Percentiles rank a stretch among this genome's conserved stretches.
Conservation (phyloP, 257 asterid species). For the Jacaranda copaia region DNA sequence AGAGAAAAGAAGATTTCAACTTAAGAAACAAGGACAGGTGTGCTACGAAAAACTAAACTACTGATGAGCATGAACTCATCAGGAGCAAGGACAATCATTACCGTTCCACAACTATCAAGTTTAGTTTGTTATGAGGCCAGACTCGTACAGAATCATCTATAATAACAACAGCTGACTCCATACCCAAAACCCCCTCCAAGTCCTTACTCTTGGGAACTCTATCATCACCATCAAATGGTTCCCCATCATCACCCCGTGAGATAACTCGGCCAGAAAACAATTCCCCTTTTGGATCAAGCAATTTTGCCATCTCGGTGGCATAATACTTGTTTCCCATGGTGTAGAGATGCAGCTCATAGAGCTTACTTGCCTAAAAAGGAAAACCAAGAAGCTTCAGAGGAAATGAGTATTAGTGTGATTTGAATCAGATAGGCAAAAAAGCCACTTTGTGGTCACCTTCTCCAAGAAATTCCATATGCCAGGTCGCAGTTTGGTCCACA, state of each 20-base stretch:
- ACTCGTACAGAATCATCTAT: conserved; percentile 94
- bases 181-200: conserved; percentile 94
- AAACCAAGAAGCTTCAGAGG: conserved; percentile 24
- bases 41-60: neutral
- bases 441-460: conserved; percentile 56
- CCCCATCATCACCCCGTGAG: conserved; percentile 93
- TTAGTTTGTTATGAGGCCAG: conserved; percentile 92
- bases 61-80: neutral
- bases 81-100: conserved; percentile 36
- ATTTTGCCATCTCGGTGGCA: conserved; percentile 99
- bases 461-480: conserved; percentile 98
- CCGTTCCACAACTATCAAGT: conserved; percentile 95
- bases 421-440: conserved; percentile 24
- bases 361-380: conserved; percentile 77
- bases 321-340: conserved; percentile 98
- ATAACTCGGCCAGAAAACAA: conserved; percentile 95
- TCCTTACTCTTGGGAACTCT: conserved; percentile 90
- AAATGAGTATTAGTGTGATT: conserved; percentile 9
- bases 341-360: conserved; percentile 88
- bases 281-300: conserved; percentile 97
- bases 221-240: conserved; percentile 82
- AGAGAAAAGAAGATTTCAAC: conserved; percentile 22
- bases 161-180: conserved; percentile 92
- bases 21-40: neutral
- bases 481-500: conserved; percentile 99